Conservation (phyloP, 495 filamentous ascomycete species). For the Penicillium canescens region DNA sequence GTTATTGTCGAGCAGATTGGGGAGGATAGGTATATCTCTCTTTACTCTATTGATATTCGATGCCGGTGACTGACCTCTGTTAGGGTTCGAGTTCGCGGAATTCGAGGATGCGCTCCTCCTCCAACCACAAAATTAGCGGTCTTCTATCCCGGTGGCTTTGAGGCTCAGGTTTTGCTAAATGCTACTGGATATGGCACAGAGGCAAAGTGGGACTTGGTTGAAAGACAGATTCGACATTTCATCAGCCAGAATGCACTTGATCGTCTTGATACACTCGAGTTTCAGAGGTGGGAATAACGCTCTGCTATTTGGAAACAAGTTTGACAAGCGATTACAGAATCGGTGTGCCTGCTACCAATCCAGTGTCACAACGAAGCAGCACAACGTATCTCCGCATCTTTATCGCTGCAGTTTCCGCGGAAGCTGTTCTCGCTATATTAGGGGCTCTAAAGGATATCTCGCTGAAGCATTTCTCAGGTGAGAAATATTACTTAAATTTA, state of each 20-base stretch:
- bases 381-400: slow-evolving; percentile 37
- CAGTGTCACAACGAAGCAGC: slow-evolving; percentile 20
- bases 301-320: neutral
- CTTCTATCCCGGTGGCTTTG: slow-evolving; percentile 47
- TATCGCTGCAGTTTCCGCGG: slow-evolving; percentile 10
- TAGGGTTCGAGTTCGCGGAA: slow-evolving; percentile 43
- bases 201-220: slow-evolving; percentile 42
- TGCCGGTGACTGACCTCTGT: neutral
- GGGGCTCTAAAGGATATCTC: slow-evolving; percentile 24
- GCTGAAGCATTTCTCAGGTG: slow-evolving; percentile 36
- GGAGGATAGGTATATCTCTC: slow-evolving; percentile 20
- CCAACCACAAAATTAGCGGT: slow-evolving; percentile 56
- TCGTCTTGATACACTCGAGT: slow-evolving; percentile 30
- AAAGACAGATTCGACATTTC: slow-evolving; percentile 37
- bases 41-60: neutral
- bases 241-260: slow-evolving; percentile 12
- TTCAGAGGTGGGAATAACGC: slow-evolving; percentile 20
- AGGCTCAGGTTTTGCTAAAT: slow-evolving; percentile 43
- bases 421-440: slow-evolving; percentile 15
- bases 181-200: slow-evolving; percentile 40
- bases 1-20: slow-evolving; percentile 35
- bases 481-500: neutral
- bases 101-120: slow-evolving; percentile 48
- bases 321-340: slow-evolving; percentile 14
- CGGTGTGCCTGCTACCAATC: slow-evolving; percentile 24